These are phyloP conservation scores for Ormosia semicastrata DNA, from an alignment of 306 rosid species.

Conservation along the genomic window DNA sequence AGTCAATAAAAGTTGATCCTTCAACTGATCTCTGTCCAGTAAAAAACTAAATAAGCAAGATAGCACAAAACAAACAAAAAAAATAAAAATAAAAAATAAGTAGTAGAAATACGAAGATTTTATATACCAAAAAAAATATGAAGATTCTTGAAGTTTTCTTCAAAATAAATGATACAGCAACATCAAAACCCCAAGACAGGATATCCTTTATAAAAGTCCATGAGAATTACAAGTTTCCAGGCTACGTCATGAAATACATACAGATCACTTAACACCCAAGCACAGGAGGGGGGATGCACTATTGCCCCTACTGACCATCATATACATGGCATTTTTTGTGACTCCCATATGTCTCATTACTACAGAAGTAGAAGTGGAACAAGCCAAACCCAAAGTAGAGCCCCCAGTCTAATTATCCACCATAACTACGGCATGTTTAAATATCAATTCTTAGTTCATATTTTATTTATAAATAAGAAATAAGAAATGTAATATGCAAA, in stretches of 20 bases:
- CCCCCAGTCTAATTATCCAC: not conserved
- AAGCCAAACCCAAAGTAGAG: not conserved
- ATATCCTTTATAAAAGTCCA: not conserved
- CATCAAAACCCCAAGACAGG: not conserved
- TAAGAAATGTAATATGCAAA: not conserved
- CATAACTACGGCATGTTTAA: not conserved
- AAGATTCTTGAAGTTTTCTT: not conserved
- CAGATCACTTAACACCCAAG: not conserved
- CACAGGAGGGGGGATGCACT: not conserved
- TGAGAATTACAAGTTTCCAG: not conserved
- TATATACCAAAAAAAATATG: not conserved
- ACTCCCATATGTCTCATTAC: not conserved
- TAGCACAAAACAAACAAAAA: not conserved
- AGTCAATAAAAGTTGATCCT: conserved; percentile 63
- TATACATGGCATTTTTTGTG: not conserved
- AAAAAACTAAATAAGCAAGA: conserved; percentile 39
- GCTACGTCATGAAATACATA: not conserved
- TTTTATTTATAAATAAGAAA: not conserved
- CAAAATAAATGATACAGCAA: not conserved
- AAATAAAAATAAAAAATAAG: too few species aligned
- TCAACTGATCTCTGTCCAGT: conserved; percentile 62
- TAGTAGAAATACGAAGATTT: not conserved
- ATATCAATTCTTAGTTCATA: not conserved
- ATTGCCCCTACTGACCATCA: not conserved
- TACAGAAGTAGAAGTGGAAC: not conserved